These are phyloP conservation scores for Pythium guiyangense DNA, from an alignment of 352 stramenopile species.

Conservation along the genomic window DNA sequence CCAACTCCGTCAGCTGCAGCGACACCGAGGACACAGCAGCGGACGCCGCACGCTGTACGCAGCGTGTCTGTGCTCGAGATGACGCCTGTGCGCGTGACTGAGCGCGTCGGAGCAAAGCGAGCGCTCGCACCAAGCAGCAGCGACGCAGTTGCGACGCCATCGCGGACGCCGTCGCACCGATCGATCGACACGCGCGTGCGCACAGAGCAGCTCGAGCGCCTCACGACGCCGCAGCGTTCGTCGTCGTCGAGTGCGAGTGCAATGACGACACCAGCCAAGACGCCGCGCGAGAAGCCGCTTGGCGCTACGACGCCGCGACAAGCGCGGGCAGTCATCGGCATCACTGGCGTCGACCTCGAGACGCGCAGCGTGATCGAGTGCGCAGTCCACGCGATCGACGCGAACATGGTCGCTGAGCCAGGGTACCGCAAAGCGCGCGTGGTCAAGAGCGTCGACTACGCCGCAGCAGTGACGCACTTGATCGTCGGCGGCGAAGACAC, in stretches of 20 bases:
- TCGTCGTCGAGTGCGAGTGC: slow-evolving; percentile 11
- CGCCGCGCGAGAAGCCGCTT: neutral
- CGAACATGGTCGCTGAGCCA: slow-evolving; percentile 38
- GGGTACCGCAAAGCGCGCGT: slow-evolving; percentile 63
- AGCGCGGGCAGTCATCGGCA: slow-evolving; percentile 58
- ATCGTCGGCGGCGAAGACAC: slow-evolving; percentile 60
- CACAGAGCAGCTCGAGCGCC: slow-evolving; percentile 9
- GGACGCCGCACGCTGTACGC: no score
- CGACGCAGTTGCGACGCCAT: neutral
- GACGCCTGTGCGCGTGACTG: slow-evolving; percentile 12
- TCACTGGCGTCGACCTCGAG: slow-evolving; percentile 65
- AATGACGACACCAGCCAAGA: slow-evolving; percentile 7
- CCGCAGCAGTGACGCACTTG: slow-evolving; percentile 67
- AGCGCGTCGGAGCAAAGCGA: slow-evolving; percentile 3
- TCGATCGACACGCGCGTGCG: slow-evolving; percentile 1
- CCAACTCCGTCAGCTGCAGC: neutral
- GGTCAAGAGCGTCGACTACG: slow-evolving; percentile 76
- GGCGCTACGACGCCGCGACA: neutral
- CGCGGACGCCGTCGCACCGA: neutral
- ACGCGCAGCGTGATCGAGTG: slow-evolving; percentile 58
- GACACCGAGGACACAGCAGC: no score
- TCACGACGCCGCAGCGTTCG: slow-evolving; percentile 7
- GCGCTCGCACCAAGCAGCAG: slow-evolving; percentile 3
- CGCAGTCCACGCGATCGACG: slow-evolving; percentile 75
- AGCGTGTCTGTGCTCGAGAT: slow-evolving; percentile 12